These are phyloP conservation scores for Yamadazyma dushanensis DNA, from an alignment of 1,139 yeast genomes.

Conservation along the genomic window DNA sequence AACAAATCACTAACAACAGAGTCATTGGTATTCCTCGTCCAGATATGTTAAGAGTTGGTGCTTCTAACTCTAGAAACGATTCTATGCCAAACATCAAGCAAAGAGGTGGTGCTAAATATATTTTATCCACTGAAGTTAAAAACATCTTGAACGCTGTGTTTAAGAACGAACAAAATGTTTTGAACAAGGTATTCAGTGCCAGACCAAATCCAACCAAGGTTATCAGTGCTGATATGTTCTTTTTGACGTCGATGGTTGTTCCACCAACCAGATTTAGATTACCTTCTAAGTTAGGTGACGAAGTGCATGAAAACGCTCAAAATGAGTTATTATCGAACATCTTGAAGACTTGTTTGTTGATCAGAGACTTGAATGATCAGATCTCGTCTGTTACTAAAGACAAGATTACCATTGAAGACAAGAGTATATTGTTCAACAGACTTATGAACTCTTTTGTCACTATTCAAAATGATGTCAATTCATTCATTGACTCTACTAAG, in stretches of 20 bases:
- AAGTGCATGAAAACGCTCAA: slow-evolving; percentile 90
- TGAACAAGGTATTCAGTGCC: slow-evolving; percentile 70
- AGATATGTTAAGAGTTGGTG: slow-evolving; percentile 54
- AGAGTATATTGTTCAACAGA: slow-evolving; percentile 78
- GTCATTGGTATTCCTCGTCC: slow-evolving; percentile 77
- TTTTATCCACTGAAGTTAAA: slow-evolving; percentile 83
- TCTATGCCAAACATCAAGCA: slow-evolving; percentile 48
- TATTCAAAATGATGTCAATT: slow-evolving; percentile 92
- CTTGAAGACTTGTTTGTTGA: slow-evolving; percentile 74
- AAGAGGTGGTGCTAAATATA: slow-evolving; percentile 76
- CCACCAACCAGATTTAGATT: slow-evolving; percentile 97
- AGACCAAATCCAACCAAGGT: slow-evolving; percentile 57
- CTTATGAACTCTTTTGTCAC: slow-evolving; percentile 95
- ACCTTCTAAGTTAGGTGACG: slow-evolving; percentile 96
- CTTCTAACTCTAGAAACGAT: slow-evolving; percentile 16
- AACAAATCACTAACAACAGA: slow-evolving; percentile 77
- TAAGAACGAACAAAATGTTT: slow-evolving; percentile 61
- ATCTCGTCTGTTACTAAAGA: slow-evolving; percentile 63
- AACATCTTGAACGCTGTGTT: slow-evolving; percentile 76
- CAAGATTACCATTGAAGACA: slow-evolving; percentile 57
- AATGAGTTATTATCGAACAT: slow-evolving; percentile 83
- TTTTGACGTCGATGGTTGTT: slow-evolving; percentile 81
- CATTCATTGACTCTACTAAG: slow-evolving; percentile 88
- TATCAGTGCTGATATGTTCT: slow-evolving; percentile 84
- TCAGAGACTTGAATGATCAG: slow-evolving; percentile 87